These are phyloP conservation scores for Boletus patriciae DNA, from an alignment of 768 basidiomycete species.

Conservation along the genomic window DNA sequence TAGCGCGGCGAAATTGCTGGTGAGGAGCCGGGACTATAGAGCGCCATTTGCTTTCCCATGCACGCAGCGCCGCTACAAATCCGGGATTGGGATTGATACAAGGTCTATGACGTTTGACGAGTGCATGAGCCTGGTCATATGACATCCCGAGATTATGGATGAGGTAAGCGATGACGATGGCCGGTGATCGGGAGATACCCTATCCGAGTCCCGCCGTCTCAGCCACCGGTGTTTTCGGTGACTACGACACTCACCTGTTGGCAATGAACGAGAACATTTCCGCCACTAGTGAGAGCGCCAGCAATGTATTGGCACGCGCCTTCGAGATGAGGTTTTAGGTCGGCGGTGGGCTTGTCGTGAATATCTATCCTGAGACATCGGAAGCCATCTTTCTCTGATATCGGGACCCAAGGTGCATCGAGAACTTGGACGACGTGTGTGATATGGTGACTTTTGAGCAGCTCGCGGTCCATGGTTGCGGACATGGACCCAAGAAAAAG, in stretches of 20 bases:
- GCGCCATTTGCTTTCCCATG: conserved; percentile 51
- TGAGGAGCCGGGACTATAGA: conserved; percentile 12
- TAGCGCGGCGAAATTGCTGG: conserved; percentile 31
- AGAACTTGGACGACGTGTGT: conserved; percentile 65
- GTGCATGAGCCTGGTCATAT: conserved; percentile 61
- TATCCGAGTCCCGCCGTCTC: conserved; percentile 27
- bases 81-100: conserved; percentile 80
- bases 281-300: conserved; percentile 53
- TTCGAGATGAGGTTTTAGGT: conserved; percentile 68
- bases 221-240: background rate
- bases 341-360: conserved; percentile 58
- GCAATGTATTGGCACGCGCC: conserved; percentile 68
- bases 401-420: conserved; percentile 63
- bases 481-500: conserved; percentile 71
- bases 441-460: conserved; percentile 51
- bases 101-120: conserved; percentile 63
- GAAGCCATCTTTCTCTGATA: conserved; percentile 44
- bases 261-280: conserved; percentile 75
- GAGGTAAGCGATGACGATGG: conserved; percentile 80
- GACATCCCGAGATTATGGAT: conserved; percentile 73
- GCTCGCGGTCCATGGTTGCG: conserved; percentile 55
- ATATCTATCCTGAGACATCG: conserved; percentile 67
- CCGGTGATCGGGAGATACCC: conserved; percentile 77
- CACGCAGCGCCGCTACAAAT: conserved; percentile 58
- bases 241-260: conserved; percentile 59